These are phyloP conservation scores for Pilatotrama ljubarskyi DNA, from an alignment of 768 basidiomycete species.

Conservation along the genomic window DNA sequence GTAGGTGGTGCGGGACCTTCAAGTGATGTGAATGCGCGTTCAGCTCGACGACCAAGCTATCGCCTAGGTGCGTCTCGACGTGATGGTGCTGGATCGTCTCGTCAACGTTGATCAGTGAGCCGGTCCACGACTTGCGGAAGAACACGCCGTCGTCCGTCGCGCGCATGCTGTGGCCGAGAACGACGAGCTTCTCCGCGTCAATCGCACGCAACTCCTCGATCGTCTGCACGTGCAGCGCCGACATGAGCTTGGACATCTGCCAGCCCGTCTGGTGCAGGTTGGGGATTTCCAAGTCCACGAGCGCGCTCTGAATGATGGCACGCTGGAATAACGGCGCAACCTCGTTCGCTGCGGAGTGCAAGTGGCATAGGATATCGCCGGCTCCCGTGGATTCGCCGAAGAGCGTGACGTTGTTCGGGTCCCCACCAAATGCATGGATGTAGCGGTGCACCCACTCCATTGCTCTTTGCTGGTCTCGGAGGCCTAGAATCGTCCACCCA, in stretches of 20 bases:
- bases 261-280: constrained; percentile 61
- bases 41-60: constrained; percentile 26
- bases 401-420: constrained; percentile 38
- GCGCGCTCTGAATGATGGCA: constrained; percentile 72
- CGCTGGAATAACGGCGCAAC: constrained; percentile 64
- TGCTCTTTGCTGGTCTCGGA: constrained; percentile 41
- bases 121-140: constrained; percentile 51
- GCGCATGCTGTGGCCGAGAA: constrained; percentile 45
- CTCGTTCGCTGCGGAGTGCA: constrained; percentile 66
- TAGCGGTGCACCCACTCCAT: constrained; percentile 55
- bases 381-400: constrained; percentile 37
- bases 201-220: constrained; percentile 66
- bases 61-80: constrained; percentile 31
- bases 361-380: constrained; percentile 36
- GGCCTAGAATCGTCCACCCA: constrained; percentile 20
- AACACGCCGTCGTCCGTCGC: constrained; percentile 71
- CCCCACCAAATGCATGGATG: constrained; percentile 53
- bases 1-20: constrained; percentile 16
- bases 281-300: constrained; percentile 62
- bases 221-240: constrained; percentile 50
- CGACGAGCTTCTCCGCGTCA: constrained; percentile 56
- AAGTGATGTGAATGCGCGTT: constrained; percentile 29
- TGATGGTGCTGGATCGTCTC: constrained; percentile 24
- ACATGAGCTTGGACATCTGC: constrained; percentile 66
- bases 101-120: constrained; percentile 21